These are phyloP conservation scores for Massariosphaeria phaeospora DNA, from an alignment of 495 filamentous ascomycete species.

Conservation along the genomic window DNA sequence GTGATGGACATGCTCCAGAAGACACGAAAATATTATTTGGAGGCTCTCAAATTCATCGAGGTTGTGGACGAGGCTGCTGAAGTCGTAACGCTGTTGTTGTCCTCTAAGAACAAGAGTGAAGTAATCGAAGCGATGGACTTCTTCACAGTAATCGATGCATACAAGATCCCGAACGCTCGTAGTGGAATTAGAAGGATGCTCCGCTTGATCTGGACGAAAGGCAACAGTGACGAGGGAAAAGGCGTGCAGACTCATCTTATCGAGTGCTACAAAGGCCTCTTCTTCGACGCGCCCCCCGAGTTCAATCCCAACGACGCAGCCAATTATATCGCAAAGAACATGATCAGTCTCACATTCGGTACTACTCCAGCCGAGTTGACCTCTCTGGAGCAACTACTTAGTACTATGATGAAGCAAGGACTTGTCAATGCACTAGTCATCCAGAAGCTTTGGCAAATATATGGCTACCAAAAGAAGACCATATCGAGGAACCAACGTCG, in stretches of 20 bases:
- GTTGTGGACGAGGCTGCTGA: conserved; percentile 77
- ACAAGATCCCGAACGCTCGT: conserved; percentile 89
- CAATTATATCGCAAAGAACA: conserved; percentile 94
- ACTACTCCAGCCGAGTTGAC: conserved; percentile 91
- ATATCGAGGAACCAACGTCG: conserved; percentile 89
- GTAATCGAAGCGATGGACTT: conserved; percentile 99
- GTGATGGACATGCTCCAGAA: conserved; percentile 78
- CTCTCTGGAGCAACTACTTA: conserved; percentile 86
- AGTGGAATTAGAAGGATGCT: conserved; percentile 89
- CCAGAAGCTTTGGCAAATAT: conserved; percentile 94
- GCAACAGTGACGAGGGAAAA: conserved; percentile 97
- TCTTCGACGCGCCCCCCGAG: conserved; percentile 86
- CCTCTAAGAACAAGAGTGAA: conserved; percentile 93
- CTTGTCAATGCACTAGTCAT: conserved; percentile 81
- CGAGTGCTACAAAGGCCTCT: conserved; percentile 91
- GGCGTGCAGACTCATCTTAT: conserved; percentile 96
- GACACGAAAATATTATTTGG: conserved; percentile 80
- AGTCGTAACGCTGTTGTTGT: conserved; percentile 77
- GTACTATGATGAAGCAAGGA: conserved; percentile 94
- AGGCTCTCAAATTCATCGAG: conserved; percentile 91
- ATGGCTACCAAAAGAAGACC: conserved; percentile 86
- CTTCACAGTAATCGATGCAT: conserved; percentile 88
- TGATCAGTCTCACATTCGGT: conserved; percentile 97
- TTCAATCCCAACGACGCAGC: conserved; percentile 87
- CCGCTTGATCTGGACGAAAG: conserved; percentile 96